These are phyloP conservation scores for Pythium inflatum DNA, from an alignment of 352 stramenopile genomes.

Conservation along the genomic window DNA sequence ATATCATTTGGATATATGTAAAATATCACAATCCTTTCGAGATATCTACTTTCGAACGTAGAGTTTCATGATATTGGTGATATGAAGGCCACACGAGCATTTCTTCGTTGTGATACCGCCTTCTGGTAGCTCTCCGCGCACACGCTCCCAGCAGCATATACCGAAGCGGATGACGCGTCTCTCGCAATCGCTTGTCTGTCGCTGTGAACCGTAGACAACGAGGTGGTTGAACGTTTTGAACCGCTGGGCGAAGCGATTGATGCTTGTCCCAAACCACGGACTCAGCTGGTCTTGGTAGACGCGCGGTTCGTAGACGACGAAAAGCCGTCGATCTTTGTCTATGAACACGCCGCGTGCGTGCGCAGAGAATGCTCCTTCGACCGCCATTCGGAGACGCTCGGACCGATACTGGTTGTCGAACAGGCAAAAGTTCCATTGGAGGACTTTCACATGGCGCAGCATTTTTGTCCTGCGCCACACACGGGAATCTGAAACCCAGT, in stretches of 20 bases:
- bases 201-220: not conserved
- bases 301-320: not conserved
- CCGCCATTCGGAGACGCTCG: not conserved
- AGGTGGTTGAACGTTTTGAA: not conserved
- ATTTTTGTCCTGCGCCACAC: not conserved
- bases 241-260: not conserved
- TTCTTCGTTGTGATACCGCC: not conserved
- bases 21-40: not conserved
- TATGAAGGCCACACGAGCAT: not conserved
- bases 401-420: not conserved
- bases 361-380: not conserved
- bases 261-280: not conserved
- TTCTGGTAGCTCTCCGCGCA: not conserved
- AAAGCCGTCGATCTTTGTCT: not conserved
- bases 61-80: not conserved
- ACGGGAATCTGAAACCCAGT: not conserved
- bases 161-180: not conserved
- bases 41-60: not conserved
- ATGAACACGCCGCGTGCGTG: not conserved
- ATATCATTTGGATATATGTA: not conserved
- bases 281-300: not conserved
- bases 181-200: not conserved
- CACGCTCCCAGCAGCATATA: not conserved
- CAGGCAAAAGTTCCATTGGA: not conserved
- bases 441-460: too few species aligned